Evolutionary conservation across 345 rosid genomes (phyloP).

Genomic region (Aquilaria sinensis): DNA sequence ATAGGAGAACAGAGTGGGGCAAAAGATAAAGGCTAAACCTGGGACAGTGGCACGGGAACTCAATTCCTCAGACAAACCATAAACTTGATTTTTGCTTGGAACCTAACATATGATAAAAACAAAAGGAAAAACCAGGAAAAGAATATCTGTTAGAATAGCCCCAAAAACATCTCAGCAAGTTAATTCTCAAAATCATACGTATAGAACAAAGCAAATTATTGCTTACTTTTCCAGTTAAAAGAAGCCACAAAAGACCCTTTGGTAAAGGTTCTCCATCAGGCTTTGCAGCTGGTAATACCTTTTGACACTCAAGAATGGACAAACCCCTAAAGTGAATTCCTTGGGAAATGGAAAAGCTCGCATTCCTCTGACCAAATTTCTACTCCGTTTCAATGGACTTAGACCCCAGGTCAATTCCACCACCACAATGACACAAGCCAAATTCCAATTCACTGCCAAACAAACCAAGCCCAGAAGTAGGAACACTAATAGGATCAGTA

Average conservation of each 20-base stretch:
- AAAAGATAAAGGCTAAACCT: conserved; percentile 39
- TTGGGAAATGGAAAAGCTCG: conserved; percentile 32
- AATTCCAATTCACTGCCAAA: too few species aligned
- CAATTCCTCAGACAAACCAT: conserved; percentile 78
- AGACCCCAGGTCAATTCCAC: too few species aligned
- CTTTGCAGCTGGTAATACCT: conserved; percentile 76
- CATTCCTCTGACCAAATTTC: too few species aligned
- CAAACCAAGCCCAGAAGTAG: too few species aligned
- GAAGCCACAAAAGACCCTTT: conserved; percentile 98
- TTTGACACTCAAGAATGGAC: conserved; percentile 97
- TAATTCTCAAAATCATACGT: too few species aligned
- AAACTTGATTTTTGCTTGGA: conserved; percentile 82
- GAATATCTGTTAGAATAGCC: neutral
- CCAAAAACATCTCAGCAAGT: conserved; percentile 4
- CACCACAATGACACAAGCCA: too few species aligned
- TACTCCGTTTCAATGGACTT: too few species aligned
- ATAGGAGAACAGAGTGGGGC: conserved; percentile 2
- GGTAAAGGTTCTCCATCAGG: conserved; percentile 96
- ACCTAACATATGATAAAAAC: conserved; percentile 28
- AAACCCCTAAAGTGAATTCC: conserved; percentile 94
- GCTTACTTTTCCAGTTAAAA: conserved; percentile 89
- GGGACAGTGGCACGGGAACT: conserved; percentile 77
- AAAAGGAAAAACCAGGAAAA: conserved; percentile 5
- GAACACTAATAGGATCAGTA: too few species aligned
- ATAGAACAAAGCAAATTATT: neutral